These are phyloP conservation scores for Lentinula guzmanii DNA, from an alignment of 768 basidiomycete species.

Conservation along the genomic window DNA sequence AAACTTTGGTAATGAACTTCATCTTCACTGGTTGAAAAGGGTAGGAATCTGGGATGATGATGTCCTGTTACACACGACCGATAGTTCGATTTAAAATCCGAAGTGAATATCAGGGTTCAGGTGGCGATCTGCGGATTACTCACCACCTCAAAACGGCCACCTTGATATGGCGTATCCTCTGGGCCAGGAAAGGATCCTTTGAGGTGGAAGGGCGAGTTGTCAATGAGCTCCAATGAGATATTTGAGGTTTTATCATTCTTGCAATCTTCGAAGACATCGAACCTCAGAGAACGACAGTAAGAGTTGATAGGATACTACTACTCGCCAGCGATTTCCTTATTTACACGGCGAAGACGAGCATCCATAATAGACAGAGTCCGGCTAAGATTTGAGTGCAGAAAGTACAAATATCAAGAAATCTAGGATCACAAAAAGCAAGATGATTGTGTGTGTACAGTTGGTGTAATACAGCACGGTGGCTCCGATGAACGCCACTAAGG, in stretches of 20 bases:
- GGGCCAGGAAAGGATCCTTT: conserved; percentile 90
- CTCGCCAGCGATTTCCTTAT: conserved; percentile 87
- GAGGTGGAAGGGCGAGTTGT: conserved; percentile 87
- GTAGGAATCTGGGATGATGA: conserved; percentile 86
- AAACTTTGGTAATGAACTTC: conserved; percentile 97
- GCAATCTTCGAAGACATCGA: conserved; percentile 53
- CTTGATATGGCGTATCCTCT: conserved; percentile 88
- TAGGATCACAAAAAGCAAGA: no score
- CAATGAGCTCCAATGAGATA: conserved; percentile 82
- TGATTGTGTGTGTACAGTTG: no score
- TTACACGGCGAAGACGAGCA: conserved; percentile 82
- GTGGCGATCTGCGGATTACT: conserved; percentile 23
- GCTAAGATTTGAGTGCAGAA: no score
- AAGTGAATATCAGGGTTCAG: neutral
- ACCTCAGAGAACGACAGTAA: neutral
- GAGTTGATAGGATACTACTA: conserved; percentile 11
- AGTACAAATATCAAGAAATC: no score
- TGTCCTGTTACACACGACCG: conserved; percentile 51
- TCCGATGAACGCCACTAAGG: no score
- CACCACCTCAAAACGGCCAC: conserved; percentile 88
- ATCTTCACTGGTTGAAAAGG: conserved; percentile 96
- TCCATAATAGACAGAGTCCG: conserved; percentile 45
- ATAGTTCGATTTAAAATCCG: neutral
- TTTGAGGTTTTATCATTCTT: conserved; percentile 91
- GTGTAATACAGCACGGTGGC: no score